These are phyloP conservation scores for Arxiozyma slooffiae DNA, from an alignment of 1,139 yeast genomes.

Conservation along the genomic window DNA sequence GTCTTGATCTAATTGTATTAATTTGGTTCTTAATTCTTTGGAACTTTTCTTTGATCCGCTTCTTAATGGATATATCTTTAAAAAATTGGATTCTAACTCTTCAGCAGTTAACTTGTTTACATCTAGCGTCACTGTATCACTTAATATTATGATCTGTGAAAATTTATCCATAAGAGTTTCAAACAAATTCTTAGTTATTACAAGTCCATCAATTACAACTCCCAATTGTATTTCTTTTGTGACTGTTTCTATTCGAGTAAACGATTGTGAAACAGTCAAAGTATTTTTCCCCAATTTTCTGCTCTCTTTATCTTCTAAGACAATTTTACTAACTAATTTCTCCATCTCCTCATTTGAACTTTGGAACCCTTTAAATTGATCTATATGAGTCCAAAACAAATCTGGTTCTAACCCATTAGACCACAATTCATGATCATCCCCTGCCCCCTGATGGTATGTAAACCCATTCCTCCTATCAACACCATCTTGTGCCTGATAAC, in stretches of 20 bases:
- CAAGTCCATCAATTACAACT: conserved; percentile 10
- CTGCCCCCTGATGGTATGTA: conserved; percentile 80
- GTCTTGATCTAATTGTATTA: conserved; percentile 14
- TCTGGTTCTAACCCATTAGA: conserved; percentile 46
- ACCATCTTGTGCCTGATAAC: conserved; percentile 50
- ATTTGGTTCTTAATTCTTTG: conserved; percentile 15
- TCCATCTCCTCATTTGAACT: conserved; percentile 32
- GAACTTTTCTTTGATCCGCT: conserved; percentile 28
- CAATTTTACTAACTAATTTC: neutral
- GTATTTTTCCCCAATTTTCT: neutral
- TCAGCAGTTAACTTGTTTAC: neutral
- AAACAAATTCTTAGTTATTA: conserved; percentile 7
- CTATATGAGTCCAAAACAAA: conserved; percentile 46
- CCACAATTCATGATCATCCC: conserved; percentile 91
- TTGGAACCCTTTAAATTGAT: conserved; percentile 31
- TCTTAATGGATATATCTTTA: conserved; percentile 14
- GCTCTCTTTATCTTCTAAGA: neutral
- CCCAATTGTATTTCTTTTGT: conserved; percentile 21
- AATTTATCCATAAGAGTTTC: conserved; percentile 9
- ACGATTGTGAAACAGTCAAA: conserved; percentile 7
- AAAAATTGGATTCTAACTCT: neutral
- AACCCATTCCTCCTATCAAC: conserved; percentile 37
- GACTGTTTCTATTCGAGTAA: conserved; percentile 12
- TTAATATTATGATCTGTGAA: conserved; percentile 15
- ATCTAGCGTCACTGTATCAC: conserved; percentile 10